Evolutionary conservation across 2,329 filamentous ascomycete genomes (phyloP), one percentile per base, ranked within the genome.

Genomic region (Xylaria sp.): DNA sequence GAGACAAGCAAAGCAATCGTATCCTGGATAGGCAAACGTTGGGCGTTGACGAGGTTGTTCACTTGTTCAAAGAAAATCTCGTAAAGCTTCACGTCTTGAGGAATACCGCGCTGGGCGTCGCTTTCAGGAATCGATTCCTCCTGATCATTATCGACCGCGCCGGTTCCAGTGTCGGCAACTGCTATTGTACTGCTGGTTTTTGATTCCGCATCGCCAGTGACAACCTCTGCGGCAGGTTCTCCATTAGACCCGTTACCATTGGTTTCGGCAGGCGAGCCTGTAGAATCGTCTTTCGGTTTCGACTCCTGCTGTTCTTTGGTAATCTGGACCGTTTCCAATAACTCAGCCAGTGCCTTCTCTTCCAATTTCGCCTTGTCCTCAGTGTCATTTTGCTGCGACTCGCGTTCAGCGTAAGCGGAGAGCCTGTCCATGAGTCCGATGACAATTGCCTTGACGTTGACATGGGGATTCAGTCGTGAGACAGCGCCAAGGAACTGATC

Each of bases 11-110:
- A 79, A 8, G 92, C 94, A 68, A 96, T 94, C 16, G 90, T 96
- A 72, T 99, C 95, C 73, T 96, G 92, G 65, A 99, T 93, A 0
- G 92, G 89, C 55, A 99, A 81, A 66, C 91, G 88, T 70, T 97
- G 91, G 55, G 90, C 90, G 75, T 92, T 93, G 63, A 97, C 92
- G 55, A 99, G 80, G 69, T 93, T 92, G 71, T 95, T 89, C 63
- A 97, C 94, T 74, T 97, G 94, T 55, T 92, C 88, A 71, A 97
- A 96, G 80, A 97, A 99, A 61, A 97, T 91, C 75, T 97, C 92
- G 74, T 97, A 97, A 23, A 99, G 83, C 75, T 91, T 93, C 59
- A 96, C 86, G 68, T 91, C 88, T 55, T 87, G 82, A 0, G 88
- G 87, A 65, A 91, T 90, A 18, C 84, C 78, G 67, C 75, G 74